Percentiles rank a stretch among this genome's conserved stretches.
Evolutionary conservation across 495 filamentous ascomycete species (phyloP).

Genomic region (Aspergillus sclerotiicarbonarius): DNA sequence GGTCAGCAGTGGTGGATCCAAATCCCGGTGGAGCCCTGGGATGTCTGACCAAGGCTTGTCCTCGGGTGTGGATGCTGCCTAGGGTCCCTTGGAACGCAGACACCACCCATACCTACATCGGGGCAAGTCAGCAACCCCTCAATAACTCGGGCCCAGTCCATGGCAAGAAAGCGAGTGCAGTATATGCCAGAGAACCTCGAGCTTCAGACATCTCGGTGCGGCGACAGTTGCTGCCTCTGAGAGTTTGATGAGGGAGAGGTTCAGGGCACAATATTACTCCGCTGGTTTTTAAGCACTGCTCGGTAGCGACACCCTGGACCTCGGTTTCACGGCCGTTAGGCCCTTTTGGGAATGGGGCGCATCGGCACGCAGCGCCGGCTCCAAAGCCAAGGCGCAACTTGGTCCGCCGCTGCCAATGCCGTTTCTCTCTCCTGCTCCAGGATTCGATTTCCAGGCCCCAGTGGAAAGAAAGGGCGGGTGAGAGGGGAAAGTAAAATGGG

Average conservation of each 20-base stretch:
- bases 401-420: neutral
- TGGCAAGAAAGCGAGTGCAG: too few relatives aligned
- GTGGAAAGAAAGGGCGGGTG: neutral
- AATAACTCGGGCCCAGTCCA: neutral
- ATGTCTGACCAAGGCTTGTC: constrained; percentile 7
- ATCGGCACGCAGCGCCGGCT: constrained; percentile 4
- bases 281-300: neutral
- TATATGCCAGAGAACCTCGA: too few relatives aligned
- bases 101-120: neutral
- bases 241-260: neutral
- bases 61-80: neutral
- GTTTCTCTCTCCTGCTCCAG: neutral
- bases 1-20: neutral
- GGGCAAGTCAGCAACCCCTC: neutral
- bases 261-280: neutral
- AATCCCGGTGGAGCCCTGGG: neutral
- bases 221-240: too few relatives aligned
- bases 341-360: constrained; percentile 4
- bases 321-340: constrained; percentile 1
- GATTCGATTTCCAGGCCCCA: neutral
- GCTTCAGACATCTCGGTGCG: too few relatives aligned
- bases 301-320: neutral
- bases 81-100: neutral
- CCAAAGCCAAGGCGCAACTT: neutral
- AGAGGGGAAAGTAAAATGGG: neutral